Conservation (phyloP, 805 yeast genomes). For the Sungouiozyma ichnusensis region DNA sequence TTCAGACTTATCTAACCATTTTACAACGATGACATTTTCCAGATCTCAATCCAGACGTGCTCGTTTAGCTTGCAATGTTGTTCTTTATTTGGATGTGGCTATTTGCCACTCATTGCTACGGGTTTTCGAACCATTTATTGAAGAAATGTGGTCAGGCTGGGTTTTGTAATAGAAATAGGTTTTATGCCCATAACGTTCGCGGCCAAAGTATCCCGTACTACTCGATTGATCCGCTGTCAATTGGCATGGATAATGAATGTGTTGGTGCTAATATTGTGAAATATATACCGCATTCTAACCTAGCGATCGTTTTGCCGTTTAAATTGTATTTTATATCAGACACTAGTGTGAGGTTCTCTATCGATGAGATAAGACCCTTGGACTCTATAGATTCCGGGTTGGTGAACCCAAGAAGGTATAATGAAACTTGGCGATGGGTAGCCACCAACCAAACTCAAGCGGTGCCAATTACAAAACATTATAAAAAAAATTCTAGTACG, state of each 20-base stretch:
- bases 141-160: conserved; percentile 74
- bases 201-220: conserved; percentile 31
- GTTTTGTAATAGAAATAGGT: conserved; percentile 72
- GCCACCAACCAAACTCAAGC: conserved; percentile 23
- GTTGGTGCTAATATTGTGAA: conserved; percentile 42
- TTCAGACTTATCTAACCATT: too few species aligned
- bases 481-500: background rate
- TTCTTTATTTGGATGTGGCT: background rate
- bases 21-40: too few species aligned
- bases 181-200: conserved; percentile 40
- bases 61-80: background rate
- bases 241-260: conserved; percentile 25
- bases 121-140: conserved; percentile 58
- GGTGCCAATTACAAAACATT: background rate
- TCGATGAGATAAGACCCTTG: conserved; percentile 51
- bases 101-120: conserved; percentile 8
- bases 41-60: too few species aligned
- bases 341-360: conserved; percentile 48
- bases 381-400: conserved; percentile 14
- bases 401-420: conserved; percentile 34
- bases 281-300: conserved; percentile 21
- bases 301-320: conserved; percentile 42
- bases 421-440: conserved; percentile 51
- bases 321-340: conserved; percentile 41
- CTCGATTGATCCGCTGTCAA: conserved; percentile 30